Conservation (phyloP, 371 early-diverging fungal genomes). For the Actinomucor elegans region DNA sequence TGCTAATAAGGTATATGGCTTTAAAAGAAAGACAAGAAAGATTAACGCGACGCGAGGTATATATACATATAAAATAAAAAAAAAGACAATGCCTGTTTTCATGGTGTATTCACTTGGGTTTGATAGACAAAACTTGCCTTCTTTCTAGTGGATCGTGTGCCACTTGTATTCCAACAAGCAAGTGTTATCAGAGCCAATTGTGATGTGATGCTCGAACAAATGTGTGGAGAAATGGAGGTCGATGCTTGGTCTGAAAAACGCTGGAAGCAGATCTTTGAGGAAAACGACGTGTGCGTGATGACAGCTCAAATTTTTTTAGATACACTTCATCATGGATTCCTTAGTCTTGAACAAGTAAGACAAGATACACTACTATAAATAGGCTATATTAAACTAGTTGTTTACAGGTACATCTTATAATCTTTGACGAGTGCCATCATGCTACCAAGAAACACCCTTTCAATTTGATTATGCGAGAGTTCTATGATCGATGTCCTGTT, state of each 20-base stretch:
- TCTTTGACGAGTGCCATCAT: conserved; percentile 96
- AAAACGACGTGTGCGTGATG: conserved; percentile 79
- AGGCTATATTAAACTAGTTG: neutral
- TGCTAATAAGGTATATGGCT: conserved; percentile 79
- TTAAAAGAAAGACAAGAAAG: conserved; percentile 34
- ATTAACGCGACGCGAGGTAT: conserved; percentile 36
- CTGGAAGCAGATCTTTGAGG: conserved; percentile 61
- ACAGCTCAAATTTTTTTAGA: conserved; percentile 86
- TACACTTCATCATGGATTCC: conserved; percentile 68
- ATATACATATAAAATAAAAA: neutral
- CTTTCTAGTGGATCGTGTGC: conserved; percentile 87
- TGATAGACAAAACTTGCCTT: conserved; percentile 56
- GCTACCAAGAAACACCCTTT: conserved; percentile 81
- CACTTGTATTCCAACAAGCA: conserved; percentile 86
- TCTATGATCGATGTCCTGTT: conserved; percentile 61
- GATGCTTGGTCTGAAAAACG: conserved; percentile 59
- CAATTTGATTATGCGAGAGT: conserved; percentile 82
- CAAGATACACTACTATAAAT: neutral
- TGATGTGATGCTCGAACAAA: conserved; percentile 54
- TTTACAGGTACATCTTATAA: conserved; percentile 67
- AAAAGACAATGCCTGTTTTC: neutral
- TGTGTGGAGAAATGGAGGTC: conserved; percentile 70
- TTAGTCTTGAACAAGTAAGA: conserved; percentile 62
- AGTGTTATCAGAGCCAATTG: conserved; percentile 68
- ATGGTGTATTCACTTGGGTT: neutral